These are phyloP conservation scores for Allantophomopsis cytisporea DNA, from an alignment of 2,329 filamentous ascomycete species.

Conservation along the genomic window DNA sequence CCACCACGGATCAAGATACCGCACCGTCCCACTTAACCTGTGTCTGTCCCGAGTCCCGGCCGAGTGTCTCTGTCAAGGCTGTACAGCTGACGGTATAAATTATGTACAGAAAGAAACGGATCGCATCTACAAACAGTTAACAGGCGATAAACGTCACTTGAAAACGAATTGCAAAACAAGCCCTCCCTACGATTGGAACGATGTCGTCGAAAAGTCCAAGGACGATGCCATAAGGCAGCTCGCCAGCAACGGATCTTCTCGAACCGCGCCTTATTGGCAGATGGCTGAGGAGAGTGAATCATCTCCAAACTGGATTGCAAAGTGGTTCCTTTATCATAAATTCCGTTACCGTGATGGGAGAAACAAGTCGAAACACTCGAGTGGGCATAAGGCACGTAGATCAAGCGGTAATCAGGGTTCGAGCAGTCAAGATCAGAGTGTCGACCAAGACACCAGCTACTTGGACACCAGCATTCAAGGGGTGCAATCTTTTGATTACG, in stretches of 20 bases:
- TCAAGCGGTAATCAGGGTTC: too few species aligned
- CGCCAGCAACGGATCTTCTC: constrained; percentile 7
- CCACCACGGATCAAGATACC: neutral
- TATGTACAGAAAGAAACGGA: constrained; percentile 17
- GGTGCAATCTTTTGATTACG: too few species aligned
- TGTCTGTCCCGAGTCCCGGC: neutral
- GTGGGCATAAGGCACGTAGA: too few species aligned
- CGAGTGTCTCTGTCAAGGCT: neutral
- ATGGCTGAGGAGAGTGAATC: constrained; percentile 8
- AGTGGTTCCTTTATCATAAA: constrained; percentile 20
- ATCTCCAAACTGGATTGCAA: constrained; percentile 18
- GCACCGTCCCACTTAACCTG: neutral
- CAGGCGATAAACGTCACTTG: constrained; percentile 12
- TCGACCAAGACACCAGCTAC: too few species aligned
- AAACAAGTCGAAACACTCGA: constrained; percentile 9
- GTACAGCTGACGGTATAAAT: neutral
- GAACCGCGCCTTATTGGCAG: constrained; percentile 15
- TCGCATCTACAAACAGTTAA: constrained; percentile 15
- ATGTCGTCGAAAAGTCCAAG: constrained; percentile 16
- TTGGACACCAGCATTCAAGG: too few species aligned
- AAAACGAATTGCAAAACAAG: constrained; percentile 16
- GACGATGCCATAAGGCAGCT: constrained; percentile 15
- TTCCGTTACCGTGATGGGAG: constrained; percentile 19
- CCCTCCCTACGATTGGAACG: constrained; percentile 19
- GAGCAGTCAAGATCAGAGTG: neutral